These are phyloP conservation scores for Verticillium nonalfalfae DNA, from an alignment of 2,329 filamentous ascomycete genomes.

Conservation along the genomic window DNA sequence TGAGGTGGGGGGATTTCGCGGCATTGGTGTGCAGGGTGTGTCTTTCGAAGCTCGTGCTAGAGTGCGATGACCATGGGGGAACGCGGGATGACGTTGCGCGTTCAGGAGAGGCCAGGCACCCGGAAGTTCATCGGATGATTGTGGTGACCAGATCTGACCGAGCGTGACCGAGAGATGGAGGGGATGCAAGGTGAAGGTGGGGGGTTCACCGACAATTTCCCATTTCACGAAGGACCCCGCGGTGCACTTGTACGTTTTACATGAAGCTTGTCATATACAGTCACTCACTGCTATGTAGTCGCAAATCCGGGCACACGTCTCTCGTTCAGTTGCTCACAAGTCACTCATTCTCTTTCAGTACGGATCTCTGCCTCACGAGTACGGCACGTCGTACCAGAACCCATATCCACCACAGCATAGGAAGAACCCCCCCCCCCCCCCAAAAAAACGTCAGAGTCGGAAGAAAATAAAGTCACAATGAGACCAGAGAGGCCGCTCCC, in stretches of 20 bases:
- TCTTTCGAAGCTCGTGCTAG: background rate
- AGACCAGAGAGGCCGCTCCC: slow-evolving; percentile 55
- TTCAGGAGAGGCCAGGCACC: background rate
- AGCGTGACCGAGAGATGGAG: background rate
- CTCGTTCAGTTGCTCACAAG: background rate
- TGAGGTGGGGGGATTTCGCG: slow-evolving; percentile 5
- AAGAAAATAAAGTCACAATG: slow-evolving; percentile 25
- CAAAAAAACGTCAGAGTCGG: background rate
- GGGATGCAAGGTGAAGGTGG: background rate
- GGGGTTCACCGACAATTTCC: slow-evolving; percentile 13
- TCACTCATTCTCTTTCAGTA: background rate
- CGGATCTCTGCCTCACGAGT: no score
- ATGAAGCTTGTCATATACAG: background rate
- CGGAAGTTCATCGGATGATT: background rate
- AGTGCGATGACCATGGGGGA: background rate
- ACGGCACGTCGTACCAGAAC: no score
- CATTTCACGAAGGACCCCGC: background rate
- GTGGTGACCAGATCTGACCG: background rate
- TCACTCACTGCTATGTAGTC: no score
- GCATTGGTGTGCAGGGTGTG: slow-evolving; percentile 6
- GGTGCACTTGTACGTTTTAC: background rate
- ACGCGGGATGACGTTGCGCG: slow-evolving; percentile 10
- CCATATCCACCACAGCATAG: no score
- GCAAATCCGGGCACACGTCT: no score
- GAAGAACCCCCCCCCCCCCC: no score